Percentiles rank a stretch among this genome's conserved stretches.
Conservation (phyloP, 345 rosid species). For the Lepidium africanum region DNA sequence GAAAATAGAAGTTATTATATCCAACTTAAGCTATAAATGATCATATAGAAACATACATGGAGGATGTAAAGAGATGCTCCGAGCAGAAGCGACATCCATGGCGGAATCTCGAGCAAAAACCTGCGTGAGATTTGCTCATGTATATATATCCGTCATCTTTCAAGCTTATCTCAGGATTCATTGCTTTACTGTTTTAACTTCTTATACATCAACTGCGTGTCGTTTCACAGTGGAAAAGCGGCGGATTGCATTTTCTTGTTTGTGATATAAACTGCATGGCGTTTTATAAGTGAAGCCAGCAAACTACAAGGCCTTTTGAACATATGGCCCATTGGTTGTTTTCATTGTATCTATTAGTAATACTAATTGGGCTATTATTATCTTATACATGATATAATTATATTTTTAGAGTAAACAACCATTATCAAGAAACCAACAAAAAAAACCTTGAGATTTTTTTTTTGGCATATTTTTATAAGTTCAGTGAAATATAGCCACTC, state of each 20-base stretch:
- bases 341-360: neutral
- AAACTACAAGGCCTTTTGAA: neutral
- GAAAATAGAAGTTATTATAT: neutral
- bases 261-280: conserved; percentile 1
- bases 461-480: no score
- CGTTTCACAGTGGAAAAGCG: neutral
- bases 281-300: neutral
- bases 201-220: neutral
- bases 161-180: conserved; percentile 16
- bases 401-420: no score
- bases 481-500: no score
- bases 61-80: conserved; percentile 21
- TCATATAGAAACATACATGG: conserved; percentile 23
- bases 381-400: no score
- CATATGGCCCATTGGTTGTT: neutral
- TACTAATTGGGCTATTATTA: neutral
- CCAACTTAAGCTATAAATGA: neutral
- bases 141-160: conserved; percentile 50
- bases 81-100: conserved; percentile 49
- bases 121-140: conserved; percentile 22
- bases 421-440: no score
- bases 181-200: conserved; percentile 15
- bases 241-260: neutral
- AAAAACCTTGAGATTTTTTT: no score
- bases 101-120: conserved; percentile 22